Evolutionary conservation across 2,329 filamentous ascomycete genomes (phyloP), one percentile per base, ranked within the genome.

Genomic region (Aspergillus hiratsukae): DNA sequence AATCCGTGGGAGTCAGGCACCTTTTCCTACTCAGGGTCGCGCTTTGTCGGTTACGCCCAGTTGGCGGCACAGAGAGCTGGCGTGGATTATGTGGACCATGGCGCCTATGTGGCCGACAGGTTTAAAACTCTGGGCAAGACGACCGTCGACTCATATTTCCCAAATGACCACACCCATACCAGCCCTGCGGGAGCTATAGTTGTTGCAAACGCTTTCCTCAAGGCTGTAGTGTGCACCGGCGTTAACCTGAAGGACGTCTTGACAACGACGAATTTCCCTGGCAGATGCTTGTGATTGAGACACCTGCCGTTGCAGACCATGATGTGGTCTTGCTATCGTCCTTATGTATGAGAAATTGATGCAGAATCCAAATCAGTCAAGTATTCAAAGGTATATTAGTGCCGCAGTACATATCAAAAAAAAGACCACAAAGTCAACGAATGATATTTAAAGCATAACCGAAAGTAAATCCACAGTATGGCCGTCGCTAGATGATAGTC

Each of bases 131-230:
- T 85, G 48, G 83, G 84, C 0, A 72, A 71, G 43, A 58, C 71
- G 0, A 76, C 72, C 3, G 81, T 85, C 27, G 79, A 85, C 66
- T 72, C 74, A 0, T 76, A 80, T 59, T 88, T 80, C 58, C 82
- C 84, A 0, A 76, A 77, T 21, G 84, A 87, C 62, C 84, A 87
- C 68, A 87, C 84, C 0, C 85, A 87, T 67, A 86, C 84, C 1
- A 81, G 78, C 52, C 73, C 81, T 0, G 73, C 71, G 28, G 81
- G 83, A n/a, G 83, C 85, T 1, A 75, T 82, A 57, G 71, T 80
- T 3, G 80, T 83, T 53, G 79, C 83, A 0, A 75, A 81, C 62
- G 79, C 81, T 4, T 87, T 87, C 63, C 79, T 84, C 29, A 83
- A 84, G 73, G 83, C 76, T 0, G 66, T 85, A 17, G 73, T 77